Conservation (phyloP, 495 filamentous ascomycete species). For the Aspergillus funiculosus region DNA sequence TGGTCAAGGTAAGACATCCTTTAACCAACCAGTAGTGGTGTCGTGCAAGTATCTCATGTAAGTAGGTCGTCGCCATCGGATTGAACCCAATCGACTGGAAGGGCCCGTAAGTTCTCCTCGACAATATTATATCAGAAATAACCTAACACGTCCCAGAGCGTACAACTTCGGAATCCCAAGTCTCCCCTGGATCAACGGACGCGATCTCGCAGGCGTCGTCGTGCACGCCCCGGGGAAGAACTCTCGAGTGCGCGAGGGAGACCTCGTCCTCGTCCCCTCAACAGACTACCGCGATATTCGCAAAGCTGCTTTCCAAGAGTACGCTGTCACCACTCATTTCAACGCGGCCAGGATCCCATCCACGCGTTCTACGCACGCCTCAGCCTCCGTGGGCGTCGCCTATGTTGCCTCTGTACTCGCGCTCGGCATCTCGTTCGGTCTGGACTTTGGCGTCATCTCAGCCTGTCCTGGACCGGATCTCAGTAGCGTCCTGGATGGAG, state of each 20-base stretch:
- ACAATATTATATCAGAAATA: neutral
- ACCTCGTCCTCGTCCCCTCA: conserved; percentile 57
- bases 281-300: conserved; percentile 67
- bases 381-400: conserved; percentile 58
- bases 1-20: conserved; percentile 53
- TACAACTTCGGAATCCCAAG: conserved; percentile 61
- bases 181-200: conserved; percentile 61
- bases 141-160: conserved; percentile 33
- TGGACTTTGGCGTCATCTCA: conserved; percentile 45
- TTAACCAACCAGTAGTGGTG: too few relatives aligned
- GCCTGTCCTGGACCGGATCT: conserved; percentile 49
- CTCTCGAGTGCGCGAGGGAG: conserved; percentile 47
- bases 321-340: conserved; percentile 55
- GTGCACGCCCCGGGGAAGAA: conserved; percentile 37
- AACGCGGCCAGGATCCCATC: conserved; percentile 56
- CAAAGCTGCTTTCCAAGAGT: conserved; percentile 65
- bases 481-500: conserved; percentile 32
- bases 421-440: conserved; percentile 55
- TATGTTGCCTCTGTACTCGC: conserved; percentile 55
- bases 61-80: conserved; percentile 50
- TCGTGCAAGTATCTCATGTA: too few relatives aligned
- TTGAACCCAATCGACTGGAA: conserved; percentile 74
- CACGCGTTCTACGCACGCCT: conserved; percentile 40
- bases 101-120: conserved; percentile 47
- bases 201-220: conserved; percentile 57